Evolutionary conservation across 768 basidiomycete species (phyloP), one percentile per base, ranked within the genome.

Genomic region (Porphyrellus cyaneotinctus): DNA sequence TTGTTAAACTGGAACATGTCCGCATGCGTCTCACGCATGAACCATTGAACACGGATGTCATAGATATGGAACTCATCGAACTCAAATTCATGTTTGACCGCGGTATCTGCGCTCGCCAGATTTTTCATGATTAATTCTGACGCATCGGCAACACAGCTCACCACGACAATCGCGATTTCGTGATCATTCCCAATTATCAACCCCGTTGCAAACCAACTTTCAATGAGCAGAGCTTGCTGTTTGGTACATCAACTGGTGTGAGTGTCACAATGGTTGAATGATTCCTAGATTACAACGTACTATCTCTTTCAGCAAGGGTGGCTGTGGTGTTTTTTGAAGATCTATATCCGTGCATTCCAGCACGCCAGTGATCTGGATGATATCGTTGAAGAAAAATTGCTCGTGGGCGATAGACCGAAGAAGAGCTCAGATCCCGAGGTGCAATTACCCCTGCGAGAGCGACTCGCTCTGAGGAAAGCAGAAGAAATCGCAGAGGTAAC

Each of bases 121-220:
- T 17, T 36, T 53, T 31, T 35, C 35, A 20, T 36, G 45, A 18
- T 35, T 26, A 1, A 15, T 39, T 45, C 41, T 66, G n/a, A 64
- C 42, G 3, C 43, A 18, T 47, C 24, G 22, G 18, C 35, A 18
- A 59, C 55, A n/a, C 61, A 88, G 85, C 75, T 51, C 88, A 93
- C 57, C 77, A 85, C 50, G 93, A 95, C 68, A 95, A 95, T 67
- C 86, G 93, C 9, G 93, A 95, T 70, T 85, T 87, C 60, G 75
- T 77, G 35, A 83, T 93, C 43, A 70, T 95, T 23, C 81, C 87
- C 8, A 84, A 84, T 65, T 88, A 90, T 59, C 92, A 95, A 60
- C 88, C 89, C 0, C 72, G 64, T 37, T 68, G 64, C 32, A 73
- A 71, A 20, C 64, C 74, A 11, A 70, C 78, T 6, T 77, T 92